Base-by-base conservation (phyloP, 192 early-diverging fungal species). In the Funneliformis mosseae region DNA sequence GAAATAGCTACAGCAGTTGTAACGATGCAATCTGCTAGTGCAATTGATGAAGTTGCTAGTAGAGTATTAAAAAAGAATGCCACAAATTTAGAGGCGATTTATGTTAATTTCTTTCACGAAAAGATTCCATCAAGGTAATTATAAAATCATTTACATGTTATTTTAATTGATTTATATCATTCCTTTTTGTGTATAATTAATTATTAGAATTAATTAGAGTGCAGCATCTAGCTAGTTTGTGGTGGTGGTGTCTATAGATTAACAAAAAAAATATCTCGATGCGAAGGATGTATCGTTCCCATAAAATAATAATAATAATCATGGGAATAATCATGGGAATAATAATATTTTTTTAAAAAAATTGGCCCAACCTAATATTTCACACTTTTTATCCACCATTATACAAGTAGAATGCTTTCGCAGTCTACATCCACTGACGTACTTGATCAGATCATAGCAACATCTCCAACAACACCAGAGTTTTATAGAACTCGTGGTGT, bases 81-180 rank as follows among this genome's bases (percentile, higher is more conserved):
- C 1, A 76, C 74, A 45, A 76, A 76, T 76, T 61, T 76, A 27
- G 74, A 76, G 2, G 74, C 74, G 7, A n/a, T 76, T 41, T 76
- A 76, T 61, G 74, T 76, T 28, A 76, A 76, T 76, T 76, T 76
- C 21, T 76, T 76, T 76, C 74, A 76, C 39, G 74, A 76, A 76
- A 76, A 76, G 61, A 76, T 76, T 61, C 74, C 74, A 27, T 76
- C 74, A 55, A 76, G 74, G 74, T 76, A 76, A 76, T 62, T 61
- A 76, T 46, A 76, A 76, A 38, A 66, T 33, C 11, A 64, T 64
- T 64, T 25, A 64, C 7, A 62, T 18, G 4, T 64, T 4, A 2
- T 1, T 64, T 64, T 27, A 27, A 28, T 28, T 64, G 2, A 27
- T 27, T 64, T 10, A 27, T 25, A 28, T 12, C 28, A 7, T 28